Evolutionary conservation across 345 rosid genomes (phyloP), one percentile per base, ranked within the genome.

Genomic region (Hibiscus tridactylites): DNA sequence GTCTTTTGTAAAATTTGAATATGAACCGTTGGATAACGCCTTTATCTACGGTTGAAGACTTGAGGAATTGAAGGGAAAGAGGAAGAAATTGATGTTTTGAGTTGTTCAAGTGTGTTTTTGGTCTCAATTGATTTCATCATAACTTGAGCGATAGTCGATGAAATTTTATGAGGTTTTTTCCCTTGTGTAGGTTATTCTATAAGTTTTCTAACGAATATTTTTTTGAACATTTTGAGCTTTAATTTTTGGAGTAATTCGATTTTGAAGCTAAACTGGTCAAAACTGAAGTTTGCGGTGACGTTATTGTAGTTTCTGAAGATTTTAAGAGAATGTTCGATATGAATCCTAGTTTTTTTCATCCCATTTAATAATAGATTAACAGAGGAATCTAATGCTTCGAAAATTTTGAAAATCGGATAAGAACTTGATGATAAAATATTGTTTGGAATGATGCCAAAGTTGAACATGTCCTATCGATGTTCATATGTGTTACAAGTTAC

Each of bases 31-130:
- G 26, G 97, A 91, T 90, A 9, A 50, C 0, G 0, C 3, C 17
- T 39, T 81, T 49, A 82, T 90, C 86, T 49, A 88, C 87, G 93
- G 89, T 24, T 63, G 28, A 16, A 70, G 65, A 52, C 5, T 35
- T 10, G 29, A 70, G 9, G 31, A 15, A 6, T 19, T 33, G 9
- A 56, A 39, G 35, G 73, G 61, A 6, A n/a, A n/a, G 68, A 8
- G 50, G 50, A 37, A 63, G 29, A 37, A 37, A 49, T 9, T 37
- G 16, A 63, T 63, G 68, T 63, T 63, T 63, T 37, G 50, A 73
- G 70, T 61, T 61, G 78, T 63, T 75, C 80, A 68, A 83, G 84
- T 92, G 97, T 92, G 97, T 86, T 92, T 92, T 85, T 90, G 68
- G 77, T 72, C 72, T 82, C 24, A 65, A 80, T 80, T 85, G 3